These are phyloP conservation scores for Proliferodiscus dingleyae DNA, from an alignment of 2,329 filamentous ascomycete species.

Conservation along the genomic window DNA sequence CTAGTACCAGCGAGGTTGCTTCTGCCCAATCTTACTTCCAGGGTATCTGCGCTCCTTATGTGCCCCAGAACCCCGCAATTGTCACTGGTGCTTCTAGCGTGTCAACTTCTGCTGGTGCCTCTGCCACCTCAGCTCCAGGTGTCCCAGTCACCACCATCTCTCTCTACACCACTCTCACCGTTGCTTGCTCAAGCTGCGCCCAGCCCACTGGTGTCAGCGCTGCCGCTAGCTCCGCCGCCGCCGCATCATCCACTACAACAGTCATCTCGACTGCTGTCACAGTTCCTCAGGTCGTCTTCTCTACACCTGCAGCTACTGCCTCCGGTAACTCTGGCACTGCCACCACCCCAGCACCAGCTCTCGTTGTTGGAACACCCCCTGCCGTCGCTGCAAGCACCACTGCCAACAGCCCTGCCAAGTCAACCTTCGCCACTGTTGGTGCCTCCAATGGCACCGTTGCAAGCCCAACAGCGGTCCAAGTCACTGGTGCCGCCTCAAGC, in stretches of 20 bases:
- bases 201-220: slow-evolving; percentile 35
- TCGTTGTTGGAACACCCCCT: slow-evolving; percentile 35
- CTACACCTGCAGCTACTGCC: slow-evolving; percentile 17
- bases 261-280: slow-evolving; percentile 43
- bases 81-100: slow-evolving; percentile 67
- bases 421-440: slow-evolving; percentile 19
- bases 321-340: slow-evolving; percentile 6
- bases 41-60: slow-evolving; percentile 78
- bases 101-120: slow-evolving; percentile 28
- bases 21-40: slow-evolving; percentile 78
- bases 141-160: slow-evolving; percentile 43
- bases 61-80: slow-evolving; percentile 76
- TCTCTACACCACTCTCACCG: slow-evolving; percentile 46
- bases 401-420: too few species aligned
- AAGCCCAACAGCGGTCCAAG: slow-evolving; percentile 32
- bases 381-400: not conserved
- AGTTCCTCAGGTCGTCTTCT: slow-evolving; percentile 49
- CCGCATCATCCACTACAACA: slow-evolving; percentile 46
- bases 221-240: slow-evolving; percentile 42
- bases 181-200: slow-evolving; percentile 46
- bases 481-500: slow-evolving; percentile 30
- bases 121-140: slow-evolving; percentile 12
- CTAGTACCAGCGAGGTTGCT: slow-evolving; percentile 59
- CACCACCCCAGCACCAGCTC: not conserved
- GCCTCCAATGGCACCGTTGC: slow-evolving; percentile 22